Evolutionary conservation across 1,284 basidiomycete species (phyloP), one percentile per base, ranked within the genome.

Genomic region (Rhodotorula sp.): DNA sequence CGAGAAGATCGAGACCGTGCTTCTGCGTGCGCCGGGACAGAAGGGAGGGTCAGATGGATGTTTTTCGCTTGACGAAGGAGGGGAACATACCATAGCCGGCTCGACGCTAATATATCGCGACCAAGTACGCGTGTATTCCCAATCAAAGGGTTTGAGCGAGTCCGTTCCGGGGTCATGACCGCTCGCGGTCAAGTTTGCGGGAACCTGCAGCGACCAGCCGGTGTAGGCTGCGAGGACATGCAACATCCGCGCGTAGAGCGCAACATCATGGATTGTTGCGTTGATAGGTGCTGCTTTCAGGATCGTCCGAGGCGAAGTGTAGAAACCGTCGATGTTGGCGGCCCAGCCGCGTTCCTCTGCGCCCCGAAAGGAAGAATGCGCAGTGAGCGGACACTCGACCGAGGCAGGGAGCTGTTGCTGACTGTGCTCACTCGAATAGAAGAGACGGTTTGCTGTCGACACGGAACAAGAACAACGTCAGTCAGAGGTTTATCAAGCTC

Each of bases 261-360:
- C 23, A n/a, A 58, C 48, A 16, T 47, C 48, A 5, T 18, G 48
- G 5, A 65, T 23, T 0, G 58, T 43, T 34, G 34, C 56, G n/a
- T 34, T 52, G 18, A 65, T 15, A n/a, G 58, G 16, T 0, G 48
- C 20, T 12, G 29, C 39, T 7, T 58, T 52, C 20, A 65, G 56
- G 49, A 65, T 29, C 3, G 64, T 58, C 16, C 64, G 64, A 6
- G 26, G 58, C 3, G 18, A 34, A n/a, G 64, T 48, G 58, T 65
- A 65, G 34, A 59, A 65, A 1, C 34, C 39, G 49, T 65, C 64
- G 34, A 65, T 26, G 58, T 65, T 48, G 48, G 64, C 31, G 6
- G 47, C 12, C 64, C 64, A 65, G 58, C 64, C 64, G 10, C 58
- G 64, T 18, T 65, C 64, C 48, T 65, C 64, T 65, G 64, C 47